Percentiles rank a stretch among this genome's conserved stretches.
Conservation (phyloP, 163 green algal genomes). For the Trebouxia gelatinosa region DNA sequence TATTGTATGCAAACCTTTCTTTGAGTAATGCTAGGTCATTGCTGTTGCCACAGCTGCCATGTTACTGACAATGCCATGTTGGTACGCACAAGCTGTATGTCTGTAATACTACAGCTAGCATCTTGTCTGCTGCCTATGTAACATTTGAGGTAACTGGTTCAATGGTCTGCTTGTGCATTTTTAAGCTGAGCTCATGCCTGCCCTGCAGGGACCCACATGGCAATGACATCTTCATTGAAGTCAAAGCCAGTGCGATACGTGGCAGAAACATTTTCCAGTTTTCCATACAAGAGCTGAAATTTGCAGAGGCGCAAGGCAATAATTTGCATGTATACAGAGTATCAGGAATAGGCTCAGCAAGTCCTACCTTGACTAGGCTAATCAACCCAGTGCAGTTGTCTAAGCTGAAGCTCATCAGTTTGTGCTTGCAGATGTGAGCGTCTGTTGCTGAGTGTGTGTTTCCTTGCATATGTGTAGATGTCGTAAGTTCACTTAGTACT, state of each 20-base stretch:
- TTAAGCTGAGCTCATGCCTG: background rate
- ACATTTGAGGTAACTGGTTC: background rate
- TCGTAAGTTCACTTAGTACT: no score
- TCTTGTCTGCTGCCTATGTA: background rate
- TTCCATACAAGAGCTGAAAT: conserved; percentile 14
- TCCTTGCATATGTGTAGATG: no score
- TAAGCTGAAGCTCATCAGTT: conserved; percentile 5
- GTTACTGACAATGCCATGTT: background rate
- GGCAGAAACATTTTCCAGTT: conserved; percentile 22
- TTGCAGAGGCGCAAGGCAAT: conserved; percentile 12
- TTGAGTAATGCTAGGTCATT: no score
- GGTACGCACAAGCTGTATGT: background rate
- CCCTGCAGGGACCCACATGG: background rate
- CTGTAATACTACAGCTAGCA: background rate
- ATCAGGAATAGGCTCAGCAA: background rate
- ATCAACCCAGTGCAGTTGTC: conserved; percentile 23
- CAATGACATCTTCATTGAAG: conserved; percentile 20
- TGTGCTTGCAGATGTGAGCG: conserved; percentile 22
- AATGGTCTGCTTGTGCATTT: background rate
- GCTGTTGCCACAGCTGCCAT: background rate
- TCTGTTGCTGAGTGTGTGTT: no score
- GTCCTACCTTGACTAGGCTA: background rate
- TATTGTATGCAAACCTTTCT: no score
- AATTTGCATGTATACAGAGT: conserved; percentile 15
- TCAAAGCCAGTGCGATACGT: conserved; percentile 4